Conservation (phyloP, 768 basidiomycete genomes). For the Tremella mesenterica region DNA sequence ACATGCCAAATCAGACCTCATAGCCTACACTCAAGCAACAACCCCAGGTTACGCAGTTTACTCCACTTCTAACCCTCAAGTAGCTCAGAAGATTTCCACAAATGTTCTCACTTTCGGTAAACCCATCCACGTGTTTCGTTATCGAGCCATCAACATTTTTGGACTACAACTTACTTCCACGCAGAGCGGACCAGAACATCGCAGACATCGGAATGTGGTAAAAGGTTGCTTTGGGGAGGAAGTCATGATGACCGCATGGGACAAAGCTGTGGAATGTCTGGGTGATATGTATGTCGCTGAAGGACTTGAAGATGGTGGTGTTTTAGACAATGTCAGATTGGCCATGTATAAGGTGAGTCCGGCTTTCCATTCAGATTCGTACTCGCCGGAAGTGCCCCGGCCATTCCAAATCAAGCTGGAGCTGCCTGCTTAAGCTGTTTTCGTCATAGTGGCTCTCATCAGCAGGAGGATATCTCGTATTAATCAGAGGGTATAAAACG, state of each 20-base stretch:
- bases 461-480: too few species aligned
- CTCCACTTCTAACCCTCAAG: constrained; percentile 9
- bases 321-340: constrained; percentile 5
- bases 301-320: constrained; percentile 11
- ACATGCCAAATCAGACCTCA: constrained; percentile 15
- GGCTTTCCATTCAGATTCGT: neutral
- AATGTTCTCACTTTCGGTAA: constrained; percentile 9
- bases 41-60: constrained; percentile 15
- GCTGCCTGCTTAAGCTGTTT: too few species aligned
- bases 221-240: constrained; percentile 20
- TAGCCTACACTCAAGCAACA: constrained; percentile 15
- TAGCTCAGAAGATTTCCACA: constrained; percentile 5
- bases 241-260: constrained; percentile 16
- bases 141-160: constrained; percentile 18
- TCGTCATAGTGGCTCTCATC: too few species aligned
- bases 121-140: constrained; percentile 12
- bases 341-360: constrained; percentile 12
- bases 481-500: too few species aligned
- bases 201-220: constrained; percentile 17
- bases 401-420: too few species aligned
- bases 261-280: constrained; percentile 7
- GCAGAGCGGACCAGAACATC: constrained; percentile 19
- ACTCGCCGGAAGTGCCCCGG: too few species aligned
- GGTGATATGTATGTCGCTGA: constrained; percentile 9
- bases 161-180: constrained; percentile 16